Evolutionary conservation across 23 red algal species (phyloP).

Genomic region (Pyropia yezoensis): DNA sequence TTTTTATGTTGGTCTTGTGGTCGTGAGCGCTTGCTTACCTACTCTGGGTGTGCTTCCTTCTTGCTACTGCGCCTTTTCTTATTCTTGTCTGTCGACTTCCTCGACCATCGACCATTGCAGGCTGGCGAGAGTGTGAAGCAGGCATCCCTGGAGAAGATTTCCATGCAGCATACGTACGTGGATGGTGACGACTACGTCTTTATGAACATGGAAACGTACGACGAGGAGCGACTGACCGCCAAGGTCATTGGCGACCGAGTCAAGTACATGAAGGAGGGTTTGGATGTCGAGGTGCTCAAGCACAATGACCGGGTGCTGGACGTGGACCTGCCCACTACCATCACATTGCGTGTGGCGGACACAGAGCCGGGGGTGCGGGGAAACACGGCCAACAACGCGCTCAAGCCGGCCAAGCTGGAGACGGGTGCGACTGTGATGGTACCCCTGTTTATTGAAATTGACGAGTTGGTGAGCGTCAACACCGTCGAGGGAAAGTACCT

Average conservation of each 20-base stretch:
- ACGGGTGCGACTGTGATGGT: conserved; percentile 83
- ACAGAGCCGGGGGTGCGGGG: conserved; percentile 83
- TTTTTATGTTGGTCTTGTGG: too few species aligned
- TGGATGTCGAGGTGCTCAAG: conserved; percentile 66
- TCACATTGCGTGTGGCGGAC: conserved; percentile 53
- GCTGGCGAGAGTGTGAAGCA: conserved; percentile 70
- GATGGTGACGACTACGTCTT: conserved; percentile 85
- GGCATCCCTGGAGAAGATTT: conserved; percentile 64
- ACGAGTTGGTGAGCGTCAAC: conserved; percentile 79
- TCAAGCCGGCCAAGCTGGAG: conserved; percentile 84
- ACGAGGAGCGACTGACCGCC: conserved; percentile 68
- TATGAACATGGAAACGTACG: conserved; percentile 94
- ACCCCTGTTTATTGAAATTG: conserved; percentile 80
- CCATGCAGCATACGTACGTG: conserved; percentile 82
- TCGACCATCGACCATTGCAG: neutral
- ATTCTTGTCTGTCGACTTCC: too few species aligned
- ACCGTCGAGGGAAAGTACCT: conserved; percentile 56
- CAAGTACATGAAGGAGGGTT: conserved; percentile 79
- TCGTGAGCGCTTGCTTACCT: too few species aligned
- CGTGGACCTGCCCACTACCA: conserved; percentile 70
- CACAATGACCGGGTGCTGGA: conserved; percentile 54
- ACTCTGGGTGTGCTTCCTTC: too few species aligned
- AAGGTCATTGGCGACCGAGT: conserved; percentile 18
- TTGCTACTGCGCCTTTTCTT: too few species aligned
- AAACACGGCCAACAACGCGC: conserved; percentile 78